These are phyloP conservation scores for Nicotiana benthamiana DNA, from an alignment of 257 asterid genomes.

Conservation along the genomic window DNA sequence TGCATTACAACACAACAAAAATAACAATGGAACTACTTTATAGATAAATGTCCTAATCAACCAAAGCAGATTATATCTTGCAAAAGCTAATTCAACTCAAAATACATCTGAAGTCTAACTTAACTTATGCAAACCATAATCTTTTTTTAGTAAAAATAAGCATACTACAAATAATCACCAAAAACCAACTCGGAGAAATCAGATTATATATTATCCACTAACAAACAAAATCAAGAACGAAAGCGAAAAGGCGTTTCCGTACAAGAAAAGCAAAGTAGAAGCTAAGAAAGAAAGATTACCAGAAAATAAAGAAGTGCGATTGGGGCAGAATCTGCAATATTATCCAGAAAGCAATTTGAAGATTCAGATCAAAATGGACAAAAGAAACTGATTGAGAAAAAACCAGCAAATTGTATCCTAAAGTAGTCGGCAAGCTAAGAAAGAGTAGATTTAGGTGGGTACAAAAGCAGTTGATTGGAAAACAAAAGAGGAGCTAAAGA, in stretches of 20 bases:
- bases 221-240: not conserved
- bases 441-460: conserved; percentile 2
- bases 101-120: not conserved
- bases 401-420: not conserved
- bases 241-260: not conserved
- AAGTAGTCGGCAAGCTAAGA: not conserved
- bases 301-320: not conserved
- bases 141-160: not conserved
- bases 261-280: not conserved
- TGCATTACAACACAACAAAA: not conserved
- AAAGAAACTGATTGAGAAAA: not conserved
- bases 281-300: not conserved
- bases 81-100: not conserved
- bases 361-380: conserved; percentile 8
- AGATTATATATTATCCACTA: not conserved
- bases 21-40: not conserved
- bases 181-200: not conserved
- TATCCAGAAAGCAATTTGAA: not conserved
- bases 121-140: not conserved
- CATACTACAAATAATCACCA: not conserved
- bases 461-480: not conserved
- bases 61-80: not conserved
- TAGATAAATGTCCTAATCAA: not conserved
- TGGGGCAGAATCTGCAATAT: not conserved
- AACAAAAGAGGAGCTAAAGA: not conserved